phyloP scores from a whole-genome alignment of 1,284 basidiomycete species.

The Ganoderma sinense region DNA sequence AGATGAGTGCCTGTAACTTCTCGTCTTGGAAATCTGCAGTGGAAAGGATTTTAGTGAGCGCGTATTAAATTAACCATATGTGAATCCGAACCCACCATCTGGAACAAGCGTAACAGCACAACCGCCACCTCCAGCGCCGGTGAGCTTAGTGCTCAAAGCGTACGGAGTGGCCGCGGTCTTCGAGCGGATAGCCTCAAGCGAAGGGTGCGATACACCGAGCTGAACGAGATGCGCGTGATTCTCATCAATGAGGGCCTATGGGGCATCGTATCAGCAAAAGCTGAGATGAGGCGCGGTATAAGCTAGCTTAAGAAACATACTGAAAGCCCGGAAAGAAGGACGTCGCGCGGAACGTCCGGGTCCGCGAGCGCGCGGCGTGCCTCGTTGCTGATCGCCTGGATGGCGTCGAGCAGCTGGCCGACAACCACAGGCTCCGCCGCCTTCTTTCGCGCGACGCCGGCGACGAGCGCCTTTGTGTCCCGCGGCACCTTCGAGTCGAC shows the following conservation, averaged over 20 bases:
- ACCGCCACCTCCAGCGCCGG: conserved; percentile 98
- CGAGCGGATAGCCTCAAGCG: conserved; percentile 84
- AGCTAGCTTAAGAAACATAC: conserved; percentile 42
- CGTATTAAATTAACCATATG: not conserved
- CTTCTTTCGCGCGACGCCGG: conserved; percentile 84
- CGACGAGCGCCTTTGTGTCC: conserved; percentile 95
- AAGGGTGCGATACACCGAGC: conserved; percentile 94
- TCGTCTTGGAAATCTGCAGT: conserved; percentile 68
- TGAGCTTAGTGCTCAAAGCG: conserved; percentile 92
- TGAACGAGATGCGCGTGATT: conserved; percentile 90
- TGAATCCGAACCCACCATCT: conserved; percentile 63
- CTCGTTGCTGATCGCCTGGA: conserved; percentile 86
- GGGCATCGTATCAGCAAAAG: not conserved
- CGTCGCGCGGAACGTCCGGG: conserved; percentile 69
- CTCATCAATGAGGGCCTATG: conserved; percentile 80
- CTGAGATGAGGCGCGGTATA: not conserved
- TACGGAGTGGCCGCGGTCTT: conserved; percentile 73
- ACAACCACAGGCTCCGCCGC: conserved; percentile 80
- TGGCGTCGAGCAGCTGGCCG: conserved; percentile 74
- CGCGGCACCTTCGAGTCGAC: conserved; percentile 93
- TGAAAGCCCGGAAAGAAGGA: conserved; percentile 66
- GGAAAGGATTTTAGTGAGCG: conserved; percentile 20
- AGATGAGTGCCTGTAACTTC: conserved; percentile 63
- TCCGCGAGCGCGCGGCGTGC: conserved; percentile 81
- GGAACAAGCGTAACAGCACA: conserved; percentile 97